Base-by-base conservation (phyloP, 2,329 filamentous ascomycete species). In the Cladosporium oxysporum region DNA sequence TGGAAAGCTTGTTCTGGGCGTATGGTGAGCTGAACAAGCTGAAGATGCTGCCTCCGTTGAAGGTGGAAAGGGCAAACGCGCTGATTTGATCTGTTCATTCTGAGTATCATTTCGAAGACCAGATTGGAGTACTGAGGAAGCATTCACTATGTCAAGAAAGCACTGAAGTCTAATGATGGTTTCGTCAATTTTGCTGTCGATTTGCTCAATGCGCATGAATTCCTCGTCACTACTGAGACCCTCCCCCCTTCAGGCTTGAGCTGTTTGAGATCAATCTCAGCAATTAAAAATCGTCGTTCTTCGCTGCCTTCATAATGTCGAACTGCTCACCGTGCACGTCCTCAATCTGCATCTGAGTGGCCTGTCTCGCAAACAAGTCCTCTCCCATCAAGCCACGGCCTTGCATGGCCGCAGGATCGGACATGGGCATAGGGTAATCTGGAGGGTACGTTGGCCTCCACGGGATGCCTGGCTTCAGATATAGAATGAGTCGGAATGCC, bases 401-500 rank as follows among this genome's bases (percentile, higher is more conserved):
- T 31, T 55, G 61, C 21, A 61, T 60, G 41, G 66, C 67, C 6
- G 47, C 64, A 21, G 65, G 64, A 26, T 70, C 70, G 29, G 67
- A 61, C 10, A 67, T 57, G n/a, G 68, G 68, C 57, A 53, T 50
- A 23, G 33, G 47, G 60, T 70, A 74, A 11, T 76, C 74, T 5
- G 74, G 74, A 18, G 73, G 72, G 66, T 69, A 75, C 1, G 76
- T 77, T 26, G 69, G 72, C 64, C 75, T 81, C 33, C 78, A 77
- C 3, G 81, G 81, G 11, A 84, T 81, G 6, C 84, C 84, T 69
- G 84, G 82, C 75, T 90, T 93, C 62, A 97, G 80, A 69, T 93
- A 90, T 44, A 99, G 79, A 7, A 98, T 88, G 61, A 99, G 82
- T 50, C 95, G 86, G 77, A 95, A 99, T 1, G 95, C 95, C 65